These are phyloP conservation scores for Cichorium intybus DNA, from an alignment of 140 eudicot species.

Conservation along the genomic window DNA sequence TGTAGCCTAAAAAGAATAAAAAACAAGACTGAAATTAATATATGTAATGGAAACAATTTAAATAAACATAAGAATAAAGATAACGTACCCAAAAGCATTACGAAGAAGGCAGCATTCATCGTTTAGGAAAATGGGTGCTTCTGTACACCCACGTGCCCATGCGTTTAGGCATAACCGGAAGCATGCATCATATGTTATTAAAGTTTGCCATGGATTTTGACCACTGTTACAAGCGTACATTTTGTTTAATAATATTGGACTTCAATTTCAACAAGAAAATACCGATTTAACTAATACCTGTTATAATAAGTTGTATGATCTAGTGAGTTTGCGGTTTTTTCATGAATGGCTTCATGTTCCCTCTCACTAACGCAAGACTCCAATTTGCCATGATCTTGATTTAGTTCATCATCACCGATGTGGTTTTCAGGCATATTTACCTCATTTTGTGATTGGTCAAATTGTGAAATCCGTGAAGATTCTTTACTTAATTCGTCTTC, in stretches of 20 bases:
- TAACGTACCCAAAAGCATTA: conserved; percentile 79
- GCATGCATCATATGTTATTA: conserved; percentile 90
- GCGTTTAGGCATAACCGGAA: conserved; percentile 83
- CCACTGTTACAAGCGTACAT: conserved; percentile 44
- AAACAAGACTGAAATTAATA: not conserved
- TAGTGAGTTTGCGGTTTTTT: conserved; percentile 37
- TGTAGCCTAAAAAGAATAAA: conserved; percentile 46
- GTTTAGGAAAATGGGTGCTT: conserved; percentile 78
- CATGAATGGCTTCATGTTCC: conserved; percentile 35
- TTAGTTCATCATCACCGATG: conserved; percentile 25
- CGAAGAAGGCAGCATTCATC: conserved; percentile 84
- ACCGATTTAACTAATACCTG: conserved; percentile 39
- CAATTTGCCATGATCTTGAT: conserved; percentile 21
- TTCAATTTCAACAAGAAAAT: not conserved
- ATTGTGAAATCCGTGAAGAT: conserved; percentile 27
- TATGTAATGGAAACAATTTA: not conserved
- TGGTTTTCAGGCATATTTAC: conserved; percentile 33
- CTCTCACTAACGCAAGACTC: conserved; percentile 39
- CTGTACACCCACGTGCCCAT: conserved; percentile 85
- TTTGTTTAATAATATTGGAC: not conserved
- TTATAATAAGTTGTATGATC: conserved; percentile 43
- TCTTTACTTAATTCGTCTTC: conserved; percentile 40
- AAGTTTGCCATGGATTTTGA: conserved; percentile 87
- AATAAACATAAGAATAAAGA: not conserved
- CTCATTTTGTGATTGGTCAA: conserved; percentile 31